These are phyloP conservation scores for Petrea volubilis DNA, from an alignment of 257 asterid species.

Conservation along the genomic window DNA sequence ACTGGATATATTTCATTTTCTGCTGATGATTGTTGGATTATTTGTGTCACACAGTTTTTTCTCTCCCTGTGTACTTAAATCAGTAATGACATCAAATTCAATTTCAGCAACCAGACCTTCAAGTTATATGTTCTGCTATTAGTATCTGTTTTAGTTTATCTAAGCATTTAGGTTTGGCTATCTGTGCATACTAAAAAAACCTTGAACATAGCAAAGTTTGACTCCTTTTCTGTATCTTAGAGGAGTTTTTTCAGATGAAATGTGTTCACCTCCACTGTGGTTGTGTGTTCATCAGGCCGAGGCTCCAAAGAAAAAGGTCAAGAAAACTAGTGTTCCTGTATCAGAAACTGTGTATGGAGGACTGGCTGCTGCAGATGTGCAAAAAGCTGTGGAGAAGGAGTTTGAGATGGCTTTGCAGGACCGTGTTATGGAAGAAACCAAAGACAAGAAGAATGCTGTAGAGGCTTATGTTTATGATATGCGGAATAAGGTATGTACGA, in stretches of 20 bases:
- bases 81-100: no score
- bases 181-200: no score
- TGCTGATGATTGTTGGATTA: not conserved
- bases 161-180: no score
- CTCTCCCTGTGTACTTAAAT: not conserved
- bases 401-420: conserved; percentile 95
- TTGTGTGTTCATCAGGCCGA: conserved; percentile 37
- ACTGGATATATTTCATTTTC: not conserved
- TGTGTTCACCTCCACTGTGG: not conserved
- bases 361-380: conserved; percentile 58
- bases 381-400: conserved; percentile 84
- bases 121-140: no score
- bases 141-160: no score
- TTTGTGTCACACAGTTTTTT: not conserved
- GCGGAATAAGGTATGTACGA: conserved; percentile 67
- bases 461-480: conserved; percentile 87
- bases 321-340: conserved; percentile 65
- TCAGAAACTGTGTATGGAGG: conserved; percentile 73
- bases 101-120: no score
- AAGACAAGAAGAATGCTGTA: conserved; percentile 87
- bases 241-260: no score
- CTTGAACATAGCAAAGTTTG: not conserved
- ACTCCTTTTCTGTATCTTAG: not conserved
- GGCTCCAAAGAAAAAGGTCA: conserved; percentile 83
- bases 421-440: conserved; percentile 92